Evolutionary conservation across 306 rosid species (phyloP).

Genomic region (Arachis hypogaea): DNA sequence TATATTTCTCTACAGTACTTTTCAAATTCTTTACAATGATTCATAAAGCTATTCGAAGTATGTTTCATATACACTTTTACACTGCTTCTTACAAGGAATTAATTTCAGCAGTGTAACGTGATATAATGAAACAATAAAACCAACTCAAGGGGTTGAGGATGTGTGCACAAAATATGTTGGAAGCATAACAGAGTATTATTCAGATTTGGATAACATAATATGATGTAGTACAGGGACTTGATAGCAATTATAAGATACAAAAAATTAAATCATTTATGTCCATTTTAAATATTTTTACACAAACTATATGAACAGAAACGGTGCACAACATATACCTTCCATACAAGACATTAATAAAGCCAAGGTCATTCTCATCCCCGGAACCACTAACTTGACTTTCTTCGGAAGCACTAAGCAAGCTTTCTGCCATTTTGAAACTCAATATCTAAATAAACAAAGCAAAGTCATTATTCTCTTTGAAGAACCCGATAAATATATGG

Average conservation of each 20-base stretch:
- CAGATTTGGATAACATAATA: slow-evolving; percentile 22
- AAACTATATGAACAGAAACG: slow-evolving; percentile 30
- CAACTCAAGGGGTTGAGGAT: slow-evolving; percentile 19
- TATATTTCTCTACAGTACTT: slow-evolving; percentile 3
- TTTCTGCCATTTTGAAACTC: slow-evolving; percentile 56
- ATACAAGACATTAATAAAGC: slow-evolving; percentile 67
- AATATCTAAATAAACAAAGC: slow-evolving; percentile 64
- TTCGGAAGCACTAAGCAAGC: slow-evolving; percentile 49
- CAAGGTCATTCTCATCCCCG: slow-evolving; percentile 63
- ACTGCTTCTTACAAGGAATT: slow-evolving; percentile 24
- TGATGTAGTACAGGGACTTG: slow-evolving; percentile 1
- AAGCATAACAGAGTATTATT: slow-evolving; percentile 25
- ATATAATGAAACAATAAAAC: slow-evolving; percentile 4
- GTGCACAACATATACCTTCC: slow-evolving; percentile 68
- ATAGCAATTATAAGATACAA: neutral
- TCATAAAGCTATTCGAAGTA: neutral
- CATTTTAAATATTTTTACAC: slow-evolving; percentile 7
- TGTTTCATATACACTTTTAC: slow-evolving; percentile 13
- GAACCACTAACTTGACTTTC: slow-evolving; percentile 51
- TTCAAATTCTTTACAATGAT: slow-evolving; percentile 17
- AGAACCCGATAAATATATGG: too few relatives aligned
- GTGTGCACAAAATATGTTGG: neutral
- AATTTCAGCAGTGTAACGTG: slow-evolving; percentile 7
- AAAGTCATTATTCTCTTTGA: slow-evolving; percentile 9
- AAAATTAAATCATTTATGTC: neutral